Evolutionary conservation across 1,284 basidiomycete species (phyloP), one percentile per base, ranked within the genome.

Genomic region (Cryptococcus amylolentus): DNA sequence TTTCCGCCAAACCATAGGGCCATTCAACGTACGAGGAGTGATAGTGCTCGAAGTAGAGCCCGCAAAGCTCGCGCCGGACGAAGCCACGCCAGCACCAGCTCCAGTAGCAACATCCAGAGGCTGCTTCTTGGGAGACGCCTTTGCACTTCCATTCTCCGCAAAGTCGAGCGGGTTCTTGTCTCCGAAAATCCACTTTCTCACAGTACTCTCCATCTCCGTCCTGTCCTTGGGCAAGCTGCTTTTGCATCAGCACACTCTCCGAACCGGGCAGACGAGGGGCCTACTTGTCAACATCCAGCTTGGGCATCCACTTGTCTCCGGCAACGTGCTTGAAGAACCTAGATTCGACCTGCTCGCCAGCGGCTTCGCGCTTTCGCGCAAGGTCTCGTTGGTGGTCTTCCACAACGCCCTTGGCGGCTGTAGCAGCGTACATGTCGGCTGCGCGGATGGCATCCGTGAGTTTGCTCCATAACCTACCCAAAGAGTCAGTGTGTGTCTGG

Each of bases 351-450:
- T 56, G 49, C 60, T 80, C 80, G 58, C 85, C 81, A 3, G 87
- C 86, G 9, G 78, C 89, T 58, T 96, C 93, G 56, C 90, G 82
- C 71, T 80, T 79, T 65, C 82, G 84, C n/a, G 89, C 85, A 49
- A 84, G 77, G 65, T 94, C 89, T 51, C 95, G 83, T 77, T 98
- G 95, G 31, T 85, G 86, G 67, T 97, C 93, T 79, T 99, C 95
- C 2, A 99, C 91, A 13, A 82, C 83, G 0, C 85, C 84, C 81
- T 99, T 99, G 48, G 89, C 89, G 42, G 86, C 84, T 9, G 94
- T 97, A 12, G 96, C 96, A 26, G 86, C 88, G 67, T 93, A 91
- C 88, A 98, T 93, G 74, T 99, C 91, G 70, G 88, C 90, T 45
- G 81, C 80, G 51, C 84, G 78, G 77, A 98, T 98, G 18, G 94